Conservation (phyloP, 1,284 basidiomycete species). For the Coniferiporia weirii region DNA sequence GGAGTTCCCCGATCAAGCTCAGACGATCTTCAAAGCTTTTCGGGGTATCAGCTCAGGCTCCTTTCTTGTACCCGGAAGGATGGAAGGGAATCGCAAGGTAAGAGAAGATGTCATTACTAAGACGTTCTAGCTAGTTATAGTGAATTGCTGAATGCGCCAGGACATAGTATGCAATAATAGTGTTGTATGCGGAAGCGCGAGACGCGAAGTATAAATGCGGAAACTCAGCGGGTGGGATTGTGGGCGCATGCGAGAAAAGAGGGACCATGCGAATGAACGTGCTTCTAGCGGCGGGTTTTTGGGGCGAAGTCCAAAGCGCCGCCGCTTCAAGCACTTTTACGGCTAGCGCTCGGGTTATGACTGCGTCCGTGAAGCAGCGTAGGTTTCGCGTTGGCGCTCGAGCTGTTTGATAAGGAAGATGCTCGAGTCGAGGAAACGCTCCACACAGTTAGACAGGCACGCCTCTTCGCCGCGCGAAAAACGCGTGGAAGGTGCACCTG, state of each 20-base stretch:
- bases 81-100: not conserved
- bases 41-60: not conserved
- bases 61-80: not conserved
- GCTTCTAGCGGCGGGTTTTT: too few relatives aligned
- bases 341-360: not conserved
- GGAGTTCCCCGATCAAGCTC: not conserved
- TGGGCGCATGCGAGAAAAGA: not conserved
- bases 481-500: slow-evolving; percentile 74
- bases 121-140: not conserved
- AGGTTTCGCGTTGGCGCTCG: slow-evolving; percentile 48
- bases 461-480: slow-evolving; percentile 83
- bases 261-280: not conserved
- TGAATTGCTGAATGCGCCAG: not conserved
- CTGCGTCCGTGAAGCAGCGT: slow-evolving; percentile 23
- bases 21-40: not conserved
- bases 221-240: not conserved
- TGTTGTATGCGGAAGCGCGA: not conserved
- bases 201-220: not conserved
- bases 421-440: slow-evolving; percentile 91
- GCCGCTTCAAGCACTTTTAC: too few relatives aligned
- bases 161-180: not conserved
- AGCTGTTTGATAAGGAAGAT: slow-evolving; percentile 82
- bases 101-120: not conserved
- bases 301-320: too few relatives aligned
- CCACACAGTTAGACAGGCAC: slow-evolving; percentile 90